phyloP scores from a whole-genome alignment of 2,329 filamentous ascomycete species.

The Trichoderma sp. region DNA sequence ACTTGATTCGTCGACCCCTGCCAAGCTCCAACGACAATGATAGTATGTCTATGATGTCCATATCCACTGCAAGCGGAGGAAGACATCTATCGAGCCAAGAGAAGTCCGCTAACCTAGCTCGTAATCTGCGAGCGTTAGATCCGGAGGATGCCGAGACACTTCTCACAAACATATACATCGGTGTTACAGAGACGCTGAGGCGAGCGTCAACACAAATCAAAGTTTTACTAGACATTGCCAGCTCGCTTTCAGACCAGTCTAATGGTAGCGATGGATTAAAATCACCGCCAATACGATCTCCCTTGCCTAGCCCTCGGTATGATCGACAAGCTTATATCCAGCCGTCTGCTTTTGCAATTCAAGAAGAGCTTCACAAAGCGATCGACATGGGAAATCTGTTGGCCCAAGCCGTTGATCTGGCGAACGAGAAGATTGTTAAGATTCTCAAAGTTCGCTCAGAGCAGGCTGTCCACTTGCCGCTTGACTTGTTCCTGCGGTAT shows the following conservation, averaged over 20 bases:
- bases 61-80: conserved; percentile 72
- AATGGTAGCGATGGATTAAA: conserved; percentile 43
- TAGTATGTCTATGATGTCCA: conserved; percentile 82
- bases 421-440: conserved; percentile 75
- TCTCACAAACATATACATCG: conserved; percentile 79
- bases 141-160: conserved; percentile 82
- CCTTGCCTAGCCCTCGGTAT: conserved; percentile 54
- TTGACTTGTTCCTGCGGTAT: conserved; percentile 74
- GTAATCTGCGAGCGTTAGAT: conserved; percentile 83
- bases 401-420: conserved; percentile 77
- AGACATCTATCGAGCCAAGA: conserved; percentile 76
- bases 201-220: conserved; percentile 90
- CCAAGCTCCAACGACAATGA: conserved; percentile 95
- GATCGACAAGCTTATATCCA: conserved; percentile 34
- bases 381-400: conserved; percentile 77
- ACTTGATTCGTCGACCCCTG: conserved; percentile 78
- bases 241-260: conserved; percentile 58
- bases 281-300: conserved; percentile 54
- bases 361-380: conserved; percentile 75
- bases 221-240: conserved; percentile 90
- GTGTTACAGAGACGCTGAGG: conserved; percentile 82
- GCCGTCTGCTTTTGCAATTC: conserved; percentile 50
- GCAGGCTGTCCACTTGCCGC: conserved; percentile 67
- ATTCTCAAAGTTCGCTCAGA: conserved; percentile 76
- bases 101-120: conserved; percentile 83